Evolutionary conservation across 2,329 filamentous ascomycete genomes (phyloP), one percentile per base, ranked within the genome.

Genomic region (Lecanoromycetidae sp.): DNA sequence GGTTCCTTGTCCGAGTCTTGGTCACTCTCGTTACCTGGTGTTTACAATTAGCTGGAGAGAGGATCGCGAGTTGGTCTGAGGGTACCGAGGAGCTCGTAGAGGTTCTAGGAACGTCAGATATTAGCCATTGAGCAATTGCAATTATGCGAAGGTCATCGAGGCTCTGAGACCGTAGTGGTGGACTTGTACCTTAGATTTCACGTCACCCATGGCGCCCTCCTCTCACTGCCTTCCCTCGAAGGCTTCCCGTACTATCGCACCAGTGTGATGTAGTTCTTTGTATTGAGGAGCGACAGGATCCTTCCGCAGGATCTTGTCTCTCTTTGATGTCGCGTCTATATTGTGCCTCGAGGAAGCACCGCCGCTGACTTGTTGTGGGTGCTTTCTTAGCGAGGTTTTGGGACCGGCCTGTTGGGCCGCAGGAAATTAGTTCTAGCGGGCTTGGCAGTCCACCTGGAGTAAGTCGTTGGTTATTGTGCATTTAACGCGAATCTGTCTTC

Each of bases 1-100:
- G 82, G 79, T 57, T 76, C 75, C 70, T 80, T 80, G 71, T 90
- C 86, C 66, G 77, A 76, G 66, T 80, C 78, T 63, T 77, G 74
- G 64, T 82, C 79, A 58, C 75, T 76, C 65, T 82, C 78, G 68
- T 82, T 82, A 67, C 79, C 79, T 81, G 65, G 57, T 56, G 51
- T 15, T 23, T n/a, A 26, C 1, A 15, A 33, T 48, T 34, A 41
- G 38, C 45, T 49, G 27, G 41, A 33, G 30, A 15, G 17, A 30
- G 29, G 41, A 47, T 49, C 49, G 4, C 10, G 20, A 13, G 10
- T 30, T 5, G 4, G 37, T 22, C 23, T 25, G 33, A 19, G 56
- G 56, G 58, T 94, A 96, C 91, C 90, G 78, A 98, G 87, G 75
- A 94, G 82, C 79, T 91, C 90, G 79, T 85, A 96, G 65, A 85